Evolutionary conservation across 176 grass and related monocot species (phyloP).

Genomic region (Ananas comosus): DNA sequence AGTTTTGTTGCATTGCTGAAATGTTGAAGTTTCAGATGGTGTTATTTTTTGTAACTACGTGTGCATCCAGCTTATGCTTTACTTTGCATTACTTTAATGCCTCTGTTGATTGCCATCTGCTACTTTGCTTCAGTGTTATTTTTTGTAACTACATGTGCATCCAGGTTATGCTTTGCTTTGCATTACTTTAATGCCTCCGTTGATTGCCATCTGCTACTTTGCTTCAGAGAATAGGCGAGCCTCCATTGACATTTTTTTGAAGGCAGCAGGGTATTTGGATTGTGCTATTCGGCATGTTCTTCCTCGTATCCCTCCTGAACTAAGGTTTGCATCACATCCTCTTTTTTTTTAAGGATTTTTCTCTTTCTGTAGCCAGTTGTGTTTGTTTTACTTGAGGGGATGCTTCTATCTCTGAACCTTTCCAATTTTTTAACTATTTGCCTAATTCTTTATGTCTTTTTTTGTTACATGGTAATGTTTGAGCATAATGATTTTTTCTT

Average conservation of each 20-base stretch:
- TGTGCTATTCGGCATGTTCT: conserved; percentile 23
- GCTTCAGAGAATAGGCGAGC: conserved; percentile 11
- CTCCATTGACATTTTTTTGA: conserved; percentile 24
- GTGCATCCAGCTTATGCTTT: neutral
- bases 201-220: neutral
- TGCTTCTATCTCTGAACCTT: neutral
- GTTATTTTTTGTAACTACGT: neutral
- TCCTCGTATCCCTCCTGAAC: conserved; percentile 15
- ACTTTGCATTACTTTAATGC: neutral
- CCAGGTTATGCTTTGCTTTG: neutral
- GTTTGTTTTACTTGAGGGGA: neutral
- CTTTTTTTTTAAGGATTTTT: neutral
- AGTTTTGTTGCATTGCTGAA: too few species aligned
- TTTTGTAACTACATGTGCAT: neutral
- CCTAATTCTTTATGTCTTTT: neutral
- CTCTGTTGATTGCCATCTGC: neutral
- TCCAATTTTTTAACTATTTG: too few species aligned
- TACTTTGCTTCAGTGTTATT: conserved; percentile 11
- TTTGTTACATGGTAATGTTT: neutral
- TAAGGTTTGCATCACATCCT: conserved; percentile 5
- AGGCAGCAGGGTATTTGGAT: conserved; percentile 29
- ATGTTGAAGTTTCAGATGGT: neutral
- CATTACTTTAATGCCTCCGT: neutral
- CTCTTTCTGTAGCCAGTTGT: neutral
- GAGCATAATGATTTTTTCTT: neutral